phyloP scores from a whole-genome alignment of 805 yeast genomes.

The Ogataea methylovora region DNA sequence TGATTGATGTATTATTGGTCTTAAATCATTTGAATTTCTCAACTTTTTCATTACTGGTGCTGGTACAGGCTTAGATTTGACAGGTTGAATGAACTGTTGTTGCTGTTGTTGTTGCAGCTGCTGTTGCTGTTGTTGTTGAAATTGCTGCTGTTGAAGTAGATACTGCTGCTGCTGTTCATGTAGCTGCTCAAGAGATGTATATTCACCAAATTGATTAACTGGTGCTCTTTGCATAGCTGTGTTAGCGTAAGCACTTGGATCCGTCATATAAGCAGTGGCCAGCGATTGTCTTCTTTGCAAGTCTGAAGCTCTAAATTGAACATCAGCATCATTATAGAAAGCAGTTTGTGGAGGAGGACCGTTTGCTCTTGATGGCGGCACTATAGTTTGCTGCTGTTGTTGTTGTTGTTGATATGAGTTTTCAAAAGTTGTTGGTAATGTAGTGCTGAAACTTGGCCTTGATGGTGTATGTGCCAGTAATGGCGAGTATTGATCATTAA shows the following conservation, averaged over 20 bases:
- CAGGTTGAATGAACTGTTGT: conserved; percentile 1
- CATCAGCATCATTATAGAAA: conserved; percentile 5
- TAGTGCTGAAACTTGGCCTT: conserved; percentile 11
- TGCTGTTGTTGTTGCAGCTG: conserved; percentile 3
- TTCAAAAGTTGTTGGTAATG: conserved; percentile 22
- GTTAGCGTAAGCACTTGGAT: conserved; percentile 2
- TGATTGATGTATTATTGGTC: conserved; percentile 51
- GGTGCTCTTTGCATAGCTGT: too few relatives aligned
- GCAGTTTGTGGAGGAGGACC: conserved; percentile 19
- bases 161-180: conserved; percentile 14
- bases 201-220: not conserved
- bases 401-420: conserved; percentile 6
- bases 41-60: conserved; percentile 45
- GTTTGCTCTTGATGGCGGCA: conserved; percentile 26
- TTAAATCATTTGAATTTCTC: conserved; percentile 39
- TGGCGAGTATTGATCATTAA: conserved; percentile 10
- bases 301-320: conserved; percentile 9
- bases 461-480: conserved; percentile 7
- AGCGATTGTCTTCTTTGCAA: conserved; percentile 23
- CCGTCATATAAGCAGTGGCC: conserved; percentile 16
- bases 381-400: conserved; percentile 11
- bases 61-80: not conserved
- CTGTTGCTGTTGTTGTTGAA: conserved; percentile 10
- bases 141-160: conserved; percentile 6
- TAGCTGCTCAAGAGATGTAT: not conserved